Base-by-base conservation (phyloP, 2,329 filamentous ascomycete genomes). In the Fusarium lyarnte region DNA sequence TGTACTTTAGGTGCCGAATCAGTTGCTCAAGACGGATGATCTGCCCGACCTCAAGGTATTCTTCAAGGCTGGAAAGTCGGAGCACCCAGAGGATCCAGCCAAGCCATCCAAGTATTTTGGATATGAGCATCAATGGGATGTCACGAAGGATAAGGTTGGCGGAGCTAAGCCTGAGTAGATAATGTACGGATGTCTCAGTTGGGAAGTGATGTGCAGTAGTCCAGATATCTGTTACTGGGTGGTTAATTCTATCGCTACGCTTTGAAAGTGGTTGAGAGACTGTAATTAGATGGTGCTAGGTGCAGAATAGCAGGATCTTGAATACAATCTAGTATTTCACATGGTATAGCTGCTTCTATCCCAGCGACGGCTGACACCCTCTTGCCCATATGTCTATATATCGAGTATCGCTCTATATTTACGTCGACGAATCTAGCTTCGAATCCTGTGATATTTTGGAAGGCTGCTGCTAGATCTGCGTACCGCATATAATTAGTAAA, bases 181-280 rank as follows among this genome's bases (percentile, higher is more conserved):
- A 13, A 21, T 39, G 1, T 8, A 13, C 6, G 8, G 8, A 12
- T 7, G 19, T 8, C 0, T 39, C 19, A 1, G 0, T 4, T 5
- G 7, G 10, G 36, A n/a, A 8, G 21, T 7, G 11, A n/a, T 23
- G 14, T 16, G 21, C 1, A 41, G 13, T 13, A 41, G 39, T 16
- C 39, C 21, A 12, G 11, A 21, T 12, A 12, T 21, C 6, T 21
- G 10, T 19, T 19, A 31, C 31, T 11, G 4, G 31, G 13, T 12
- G 5, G 5, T 13, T 4, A 13, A 31, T 12, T 31, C 31, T 12
- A 13, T 11, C 12, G 13, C 12, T 31, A 31, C 31, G 13, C 31
- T 31, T 31, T 13, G 5, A 13, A 13, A 11, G 31, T 13, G 5
- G 11, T 12, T 31, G 3, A 2, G 13, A 31, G 31, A 31, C 13